Conservation (phyloP, 495 filamentous ascomycete species). For the Penicillium turbatum region DNA sequence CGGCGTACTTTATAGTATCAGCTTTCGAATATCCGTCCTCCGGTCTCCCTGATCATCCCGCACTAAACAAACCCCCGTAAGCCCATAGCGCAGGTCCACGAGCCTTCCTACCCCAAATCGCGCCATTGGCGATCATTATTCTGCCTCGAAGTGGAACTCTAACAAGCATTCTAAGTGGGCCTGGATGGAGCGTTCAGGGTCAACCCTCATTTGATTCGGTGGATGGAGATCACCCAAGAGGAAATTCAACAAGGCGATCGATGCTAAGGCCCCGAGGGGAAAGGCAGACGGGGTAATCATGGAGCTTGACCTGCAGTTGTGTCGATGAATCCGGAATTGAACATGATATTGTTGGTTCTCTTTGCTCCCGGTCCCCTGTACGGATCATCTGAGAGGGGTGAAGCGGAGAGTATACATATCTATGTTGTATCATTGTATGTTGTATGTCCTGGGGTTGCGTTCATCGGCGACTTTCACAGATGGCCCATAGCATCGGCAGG, state of each 20-base stretch:
- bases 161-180: constrained; percentile 16
- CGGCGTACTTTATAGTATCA: constrained; percentile 10
- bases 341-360: neutral
- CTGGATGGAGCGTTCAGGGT: constrained; percentile 10
- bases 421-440: neutral
- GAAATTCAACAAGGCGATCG: constrained; percentile 13
- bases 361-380: no score
- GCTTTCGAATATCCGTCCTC: neutral
- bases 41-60: neutral
- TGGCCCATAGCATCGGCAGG: neutral
- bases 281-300: constrained; percentile 1
- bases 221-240: neutral
- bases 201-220: neutral
- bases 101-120: neutral
- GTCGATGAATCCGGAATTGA: neutral
- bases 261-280: constrained; percentile 16
- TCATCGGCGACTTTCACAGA: constrained; percentile 1
- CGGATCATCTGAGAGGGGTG: neutral
- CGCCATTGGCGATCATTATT: neutral
- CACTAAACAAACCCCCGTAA: neutral
- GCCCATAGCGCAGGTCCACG: neutral
- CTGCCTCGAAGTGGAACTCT: constrained; percentile 11
- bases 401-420: neutral
- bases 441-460: neutral
- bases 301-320: neutral